A percentile compares a stretch with the other conserved stretches of the same genome.
Conservation (phyloP, 2,329 filamentous ascomycete species). For the Dactylonectria estremocensis region DNA sequence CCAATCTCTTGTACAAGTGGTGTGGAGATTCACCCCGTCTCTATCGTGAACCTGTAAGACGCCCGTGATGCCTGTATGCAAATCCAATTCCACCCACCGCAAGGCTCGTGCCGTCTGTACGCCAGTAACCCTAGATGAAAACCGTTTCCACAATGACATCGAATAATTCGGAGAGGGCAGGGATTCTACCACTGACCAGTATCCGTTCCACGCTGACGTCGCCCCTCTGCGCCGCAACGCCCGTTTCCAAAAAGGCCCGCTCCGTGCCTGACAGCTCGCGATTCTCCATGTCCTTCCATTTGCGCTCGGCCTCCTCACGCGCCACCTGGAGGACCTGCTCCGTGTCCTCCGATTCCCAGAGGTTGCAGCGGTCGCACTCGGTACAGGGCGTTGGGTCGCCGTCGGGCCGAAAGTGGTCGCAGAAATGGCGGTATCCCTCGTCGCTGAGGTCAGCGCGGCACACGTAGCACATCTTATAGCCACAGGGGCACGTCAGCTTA, state of each 20-base stretch:
- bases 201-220: conserved; percentile 52
- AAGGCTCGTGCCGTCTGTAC: conserved; percentile 34
- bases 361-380: conserved; percentile 86
- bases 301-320: conserved; percentile 78
- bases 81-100: conserved; percentile 34
- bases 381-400: conserved; percentile 80
- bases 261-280: conserved; percentile 69
- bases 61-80: conserved; percentile 25
- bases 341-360: conserved; percentile 83
- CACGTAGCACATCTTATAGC: conserved; percentile 98
- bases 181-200: conserved; percentile 53
- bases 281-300: conserved; percentile 78
- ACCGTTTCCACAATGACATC: conserved; percentile 63
- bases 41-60: conserved; percentile 32
- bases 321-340: conserved; percentile 79
- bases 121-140: conserved; percentile 53
- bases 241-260: conserved; percentile 71
- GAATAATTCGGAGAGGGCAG: conserved; percentile 60
- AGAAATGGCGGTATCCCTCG: conserved; percentile 94
- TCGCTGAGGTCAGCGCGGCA: conserved; percentile 83
- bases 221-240: conserved; percentile 54
- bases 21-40: conserved; percentile 14
- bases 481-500: conserved; percentile 95
- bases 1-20: conserved; percentile 35
- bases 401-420: conserved; percentile 91